phyloP scores from a whole-genome alignment of 148 eudicot genomes.

The Chenopodium berlandieri region DNA sequence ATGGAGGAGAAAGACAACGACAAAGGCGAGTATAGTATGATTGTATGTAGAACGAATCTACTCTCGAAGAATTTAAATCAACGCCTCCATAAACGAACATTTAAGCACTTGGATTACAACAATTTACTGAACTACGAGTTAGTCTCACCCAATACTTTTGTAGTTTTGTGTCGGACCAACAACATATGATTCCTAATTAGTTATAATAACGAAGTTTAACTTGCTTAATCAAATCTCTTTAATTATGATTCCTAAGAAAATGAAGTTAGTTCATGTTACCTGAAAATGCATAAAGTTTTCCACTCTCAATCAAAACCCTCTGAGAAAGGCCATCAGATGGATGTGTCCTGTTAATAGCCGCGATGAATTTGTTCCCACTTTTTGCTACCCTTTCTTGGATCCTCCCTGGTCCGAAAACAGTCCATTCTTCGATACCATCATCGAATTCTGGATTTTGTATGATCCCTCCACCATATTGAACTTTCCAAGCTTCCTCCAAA shows the following conservation, averaged over 20 bases:
- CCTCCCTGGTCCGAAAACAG: conserved; percentile 34
- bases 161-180: background rate
- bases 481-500: conserved; percentile 39
- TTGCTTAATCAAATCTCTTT: no score
- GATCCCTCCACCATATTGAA: conserved; percentile 55
- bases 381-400: conserved; percentile 29
- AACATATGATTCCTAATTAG: background rate
- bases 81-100: background rate
- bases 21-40: background rate
- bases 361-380: conserved; percentile 42
- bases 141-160: no score
- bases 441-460: conserved; percentile 45
- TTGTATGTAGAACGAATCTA: no score
- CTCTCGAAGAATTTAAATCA: no score
- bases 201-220: background rate
- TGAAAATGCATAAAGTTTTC: conserved; percentile 45
- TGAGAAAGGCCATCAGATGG: conserved; percentile 46
- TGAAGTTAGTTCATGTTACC: conserved; percentile 25
- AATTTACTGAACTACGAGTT: no score
- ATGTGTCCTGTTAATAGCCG: conserved; percentile 38
- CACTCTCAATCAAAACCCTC: conserved; percentile 32
- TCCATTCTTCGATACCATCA: conserved; percentile 43
- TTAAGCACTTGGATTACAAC: background rate
- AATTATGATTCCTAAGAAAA: background rate
- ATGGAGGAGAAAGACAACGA: background rate